Base-by-base conservation (phyloP, 345 rosid genomes). In the Corchorus capsularis region DNA sequence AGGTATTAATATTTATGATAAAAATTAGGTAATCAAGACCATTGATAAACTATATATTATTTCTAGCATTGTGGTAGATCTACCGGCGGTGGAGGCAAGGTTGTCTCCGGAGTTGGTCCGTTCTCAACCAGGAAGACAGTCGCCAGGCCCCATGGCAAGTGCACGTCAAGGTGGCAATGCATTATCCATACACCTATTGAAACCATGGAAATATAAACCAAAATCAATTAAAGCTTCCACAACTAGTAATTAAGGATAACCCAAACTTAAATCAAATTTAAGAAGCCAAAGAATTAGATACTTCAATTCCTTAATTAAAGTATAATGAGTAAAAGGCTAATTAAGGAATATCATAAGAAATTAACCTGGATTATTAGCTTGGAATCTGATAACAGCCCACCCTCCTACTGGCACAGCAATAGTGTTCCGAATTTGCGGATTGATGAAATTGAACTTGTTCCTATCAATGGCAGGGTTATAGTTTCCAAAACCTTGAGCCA, bases 401-500 rank as follows among this genome's bases (percentile, higher is more conserved):
- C 97, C 97, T 57, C 93, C 97, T 12, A 82, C 91, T 0, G 99
- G 99, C 3, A 92, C 96, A 0, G 74, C 94, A 39, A 96, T 72
- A 16, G 99, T 93, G 86, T 91, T 92, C 0, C 94, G 93, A 2
- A 75, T 43, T 53, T 86, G 93, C 15, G 99, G 94, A 72, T 93
- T 74, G 9, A 79, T 69, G 8, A 89, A 75, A 75, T 96, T 96
- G 77, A 86, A 86, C 73, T 84, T 93, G 54, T 79, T 84, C 0
- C 80, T 60, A 56, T 86, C 92, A 3, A 60, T 86, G 6, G 13
- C 56, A 1, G 85, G 77, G 81, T 96, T 77, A 71, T 79, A 96
- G 68, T 91, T 93, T 41, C 99, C 99, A 63, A 96, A 96, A 16
- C 96, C 99, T 79, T 92, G 98, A 71, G 93, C 97, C 80, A 96